Percentiles rank a stretch among this genome's conserved stretches.
Conservation (phyloP, 2,329 filamentous ascomycete genomes). For the Stromatinia cepivora region DNA sequence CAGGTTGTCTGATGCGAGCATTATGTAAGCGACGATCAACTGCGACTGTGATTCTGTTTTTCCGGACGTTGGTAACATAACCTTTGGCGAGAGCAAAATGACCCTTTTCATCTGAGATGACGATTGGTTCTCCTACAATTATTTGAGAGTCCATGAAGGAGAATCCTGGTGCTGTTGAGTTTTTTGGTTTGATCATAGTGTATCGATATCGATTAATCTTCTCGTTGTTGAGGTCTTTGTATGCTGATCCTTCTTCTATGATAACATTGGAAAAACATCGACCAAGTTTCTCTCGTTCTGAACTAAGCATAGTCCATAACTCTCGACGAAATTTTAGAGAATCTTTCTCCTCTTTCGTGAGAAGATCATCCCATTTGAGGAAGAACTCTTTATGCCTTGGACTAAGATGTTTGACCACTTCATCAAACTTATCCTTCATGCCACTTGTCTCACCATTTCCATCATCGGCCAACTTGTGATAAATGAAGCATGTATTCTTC, state of each 20-base stretch:
- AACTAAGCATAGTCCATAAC: slow-evolving; percentile 93
- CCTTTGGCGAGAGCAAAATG: slow-evolving; percentile 95
- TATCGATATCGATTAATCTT: slow-evolving; percentile 94
- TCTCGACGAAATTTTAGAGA: slow-evolving; percentile 84
- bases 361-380: slow-evolving; percentile 86
- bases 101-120: slow-evolving; percentile 92
- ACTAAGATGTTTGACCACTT: slow-evolving; percentile 75
- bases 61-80: slow-evolving; percentile 77
- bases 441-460: slow-evolving; percentile 80
- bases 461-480: slow-evolving; percentile 85
- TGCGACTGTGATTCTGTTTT: slow-evolving; percentile 76
- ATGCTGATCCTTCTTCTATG: slow-evolving; percentile 74
- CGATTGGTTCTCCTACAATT: slow-evolving; percentile 82
- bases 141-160: slow-evolving; percentile 93
- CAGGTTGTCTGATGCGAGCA: slow-evolving; percentile 70
- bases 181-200: slow-evolving; percentile 69
- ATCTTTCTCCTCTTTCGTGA: slow-evolving; percentile 94
- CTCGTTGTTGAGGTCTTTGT: slow-evolving; percentile 65
- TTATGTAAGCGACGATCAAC: slow-evolving; percentile 91
- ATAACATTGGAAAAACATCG: slow-evolving; percentile 88
- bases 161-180: slow-evolving; percentile 57
- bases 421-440: slow-evolving; percentile 77
- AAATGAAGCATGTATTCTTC: slow-evolving; percentile 86
- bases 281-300: slow-evolving; percentile 81
- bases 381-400: slow-evolving; percentile 79